phyloP scores from a whole-genome alignment of 2,329 filamentous ascomycete species.

The Fusarium napiforme region DNA sequence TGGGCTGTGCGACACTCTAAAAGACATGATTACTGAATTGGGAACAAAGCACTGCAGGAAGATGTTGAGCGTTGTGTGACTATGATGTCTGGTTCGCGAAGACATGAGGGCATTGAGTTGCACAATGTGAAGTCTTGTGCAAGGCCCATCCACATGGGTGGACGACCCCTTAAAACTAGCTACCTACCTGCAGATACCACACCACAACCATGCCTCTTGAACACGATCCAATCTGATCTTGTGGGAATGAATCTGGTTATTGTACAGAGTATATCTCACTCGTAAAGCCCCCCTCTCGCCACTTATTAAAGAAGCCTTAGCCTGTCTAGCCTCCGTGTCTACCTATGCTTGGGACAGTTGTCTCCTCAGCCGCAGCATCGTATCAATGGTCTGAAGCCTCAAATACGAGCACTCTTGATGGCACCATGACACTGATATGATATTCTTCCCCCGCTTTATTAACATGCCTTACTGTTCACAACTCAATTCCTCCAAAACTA shows the following conservation, averaged over 20 bases:
- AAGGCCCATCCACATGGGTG: neutral
- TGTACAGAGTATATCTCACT: neutral
- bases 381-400: conserved; percentile 2
- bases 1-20: conserved; percentile 11
- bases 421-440: conserved; percentile 24
- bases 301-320: neutral
- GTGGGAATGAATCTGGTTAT: conserved; percentile 16
- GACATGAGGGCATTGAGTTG: conserved; percentile 1
- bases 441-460: conserved; percentile 21
- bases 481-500: conserved; percentile 20
- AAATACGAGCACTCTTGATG: conserved; percentile 33
- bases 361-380: conserved; percentile 26
- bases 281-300: conserved; percentile 6
- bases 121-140: conserved; percentile 10
- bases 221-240: conserved; percentile 32
- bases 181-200: neutral
- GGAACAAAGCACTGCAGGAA: neutral
- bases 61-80: neutral
- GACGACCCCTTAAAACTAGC: conserved; percentile 11
- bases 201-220: conserved; percentile 13
- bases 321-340: conserved; percentile 9
- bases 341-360: conserved; percentile 1
- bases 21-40: neutral
- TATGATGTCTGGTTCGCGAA: neutral
- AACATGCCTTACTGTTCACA: neutral